Evolutionary conservation across 768 basidiomycete species (phyloP).

Genomic region (Terana coerulea): DNA sequence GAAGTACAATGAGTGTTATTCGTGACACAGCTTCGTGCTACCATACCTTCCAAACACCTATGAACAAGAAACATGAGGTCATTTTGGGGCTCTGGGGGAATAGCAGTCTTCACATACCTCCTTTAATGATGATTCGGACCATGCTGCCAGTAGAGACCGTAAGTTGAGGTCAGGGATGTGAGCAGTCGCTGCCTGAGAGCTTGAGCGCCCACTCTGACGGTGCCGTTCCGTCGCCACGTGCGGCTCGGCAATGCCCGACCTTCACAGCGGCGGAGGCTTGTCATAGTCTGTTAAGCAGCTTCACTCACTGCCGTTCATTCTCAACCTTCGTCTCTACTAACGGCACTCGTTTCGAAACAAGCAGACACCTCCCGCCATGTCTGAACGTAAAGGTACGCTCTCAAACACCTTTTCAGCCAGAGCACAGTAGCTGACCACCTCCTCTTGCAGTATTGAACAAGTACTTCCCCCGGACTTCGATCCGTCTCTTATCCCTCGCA

Average conservation of each 20-base stretch:
- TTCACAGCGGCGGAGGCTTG: no score
- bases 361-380: no score
- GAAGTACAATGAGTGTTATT: constrained; percentile 10
- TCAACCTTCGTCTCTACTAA: no score
- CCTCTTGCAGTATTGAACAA: constrained; percentile 76
- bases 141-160: no score
- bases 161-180: not conserved
- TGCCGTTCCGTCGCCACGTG: no score
- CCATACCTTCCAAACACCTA: constrained; percentile 79
- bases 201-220: no score
- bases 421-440: not conserved
- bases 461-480: constrained; percentile 98
- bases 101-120: constrained; percentile 46
- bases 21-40: not conserved
- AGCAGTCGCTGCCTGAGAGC: no score
- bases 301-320: no score
- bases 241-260: no score
- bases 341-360: no score
- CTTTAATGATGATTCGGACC: constrained; percentile 92
- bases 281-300: no score
- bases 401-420: not conserved
- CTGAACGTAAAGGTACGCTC: constrained; percentile 72
- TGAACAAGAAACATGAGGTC: not conserved
- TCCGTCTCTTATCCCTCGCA: constrained; percentile 90
- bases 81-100: not conserved